Evolutionary conservation across 2,329 filamentous ascomycete genomes (phyloP).

Genomic region (Gremmenia infestans): DNA sequence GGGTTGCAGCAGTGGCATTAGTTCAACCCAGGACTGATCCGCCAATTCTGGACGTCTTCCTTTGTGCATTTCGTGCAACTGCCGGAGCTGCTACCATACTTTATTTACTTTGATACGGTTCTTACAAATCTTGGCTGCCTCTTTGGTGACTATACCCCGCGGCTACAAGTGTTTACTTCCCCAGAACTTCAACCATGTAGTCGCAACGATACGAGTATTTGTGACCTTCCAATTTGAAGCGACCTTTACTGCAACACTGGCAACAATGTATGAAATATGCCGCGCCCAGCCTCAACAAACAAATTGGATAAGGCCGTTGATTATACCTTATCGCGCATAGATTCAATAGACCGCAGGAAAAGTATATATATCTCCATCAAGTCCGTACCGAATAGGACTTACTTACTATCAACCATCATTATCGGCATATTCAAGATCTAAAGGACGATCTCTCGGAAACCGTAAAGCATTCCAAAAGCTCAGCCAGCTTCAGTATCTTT

Average conservation of each 20-base stretch:
- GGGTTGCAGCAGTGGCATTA: too few species aligned
- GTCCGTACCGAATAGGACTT: neutral
- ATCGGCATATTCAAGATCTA: neutral
- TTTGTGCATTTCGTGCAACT: neutral
- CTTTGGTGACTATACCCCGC: neutral
- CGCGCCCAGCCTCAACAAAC: neutral
- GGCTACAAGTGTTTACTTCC: neutral
- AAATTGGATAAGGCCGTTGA: neutral
- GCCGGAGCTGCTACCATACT: neutral
- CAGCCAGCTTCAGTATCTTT: slow-evolving; percentile 6
- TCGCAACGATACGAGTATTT: neutral
- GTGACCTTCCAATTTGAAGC: neutral
- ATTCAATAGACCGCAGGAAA: neutral
- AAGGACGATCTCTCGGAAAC: too few species aligned
- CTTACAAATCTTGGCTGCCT: neutral
- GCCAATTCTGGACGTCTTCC: neutral
- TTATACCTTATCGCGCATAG: neutral
- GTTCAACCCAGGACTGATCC: too few species aligned
- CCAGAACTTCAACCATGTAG: neutral
- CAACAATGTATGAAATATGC: neutral
- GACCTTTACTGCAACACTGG: neutral
- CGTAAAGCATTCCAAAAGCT: slow-evolving; percentile 4
- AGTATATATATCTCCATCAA: neutral
- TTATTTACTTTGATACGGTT: neutral
- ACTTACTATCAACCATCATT: neutral